A percentile compares a stretch with the other conserved stretches of the same genome.
Conservation (phyloP, 495 filamentous ascomycete genomes). For the Penicillium goetzii region DNA sequence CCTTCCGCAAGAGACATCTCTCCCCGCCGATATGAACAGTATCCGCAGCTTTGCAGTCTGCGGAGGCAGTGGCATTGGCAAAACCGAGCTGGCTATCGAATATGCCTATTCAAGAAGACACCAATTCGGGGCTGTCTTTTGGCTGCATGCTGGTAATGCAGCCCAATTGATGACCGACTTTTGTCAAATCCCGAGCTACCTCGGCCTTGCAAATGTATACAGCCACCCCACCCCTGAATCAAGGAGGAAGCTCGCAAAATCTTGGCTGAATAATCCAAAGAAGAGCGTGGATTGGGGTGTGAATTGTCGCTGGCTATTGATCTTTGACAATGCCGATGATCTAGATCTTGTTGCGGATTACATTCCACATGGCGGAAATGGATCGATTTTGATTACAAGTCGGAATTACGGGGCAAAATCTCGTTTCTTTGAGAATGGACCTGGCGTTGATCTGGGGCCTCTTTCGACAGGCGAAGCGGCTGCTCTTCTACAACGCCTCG, state of each 20-base stretch:
- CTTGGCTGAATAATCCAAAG: background rate
- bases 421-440: background rate
- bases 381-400: background rate
- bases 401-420: background rate
- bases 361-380: background rate
- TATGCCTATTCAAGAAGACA: background rate
- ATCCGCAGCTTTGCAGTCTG: background rate
- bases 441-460: background rate
- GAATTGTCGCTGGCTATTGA: constrained; percentile 1
- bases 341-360: background rate
- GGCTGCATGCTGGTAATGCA: constrained; percentile 3
- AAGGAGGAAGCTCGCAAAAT: background rate
- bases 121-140: background rate
- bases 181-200: background rate
- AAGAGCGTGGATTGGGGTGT: constrained; percentile 1
- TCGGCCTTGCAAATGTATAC: background rate
- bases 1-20: background rate
- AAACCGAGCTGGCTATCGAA: background rate
- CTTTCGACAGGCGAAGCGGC: background rate
- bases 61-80: background rate
- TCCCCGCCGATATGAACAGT: background rate
- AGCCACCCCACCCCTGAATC: background rate
- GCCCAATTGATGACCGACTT: background rate
- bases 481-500: background rate
- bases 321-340: background rate